Percentiles rank a stretch among this genome's conserved stretches.
Conservation (phyloP, 768 basidiomycete genomes). For the Chalciporus piperatus region DNA sequence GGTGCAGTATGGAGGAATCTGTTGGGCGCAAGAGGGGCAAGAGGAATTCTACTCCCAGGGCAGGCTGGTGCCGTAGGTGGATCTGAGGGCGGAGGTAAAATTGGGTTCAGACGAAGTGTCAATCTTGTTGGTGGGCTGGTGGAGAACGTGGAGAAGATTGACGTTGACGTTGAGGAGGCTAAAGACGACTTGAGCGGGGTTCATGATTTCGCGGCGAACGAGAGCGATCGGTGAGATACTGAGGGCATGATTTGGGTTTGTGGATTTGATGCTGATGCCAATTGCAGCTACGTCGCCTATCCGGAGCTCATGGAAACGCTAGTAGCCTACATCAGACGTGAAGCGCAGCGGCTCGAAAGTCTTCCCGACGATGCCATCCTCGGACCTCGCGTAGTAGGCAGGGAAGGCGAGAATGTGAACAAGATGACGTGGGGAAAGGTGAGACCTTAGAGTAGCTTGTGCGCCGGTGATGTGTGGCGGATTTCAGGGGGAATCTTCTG, state of each 20-base stretch:
- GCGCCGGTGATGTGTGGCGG: not conserved
- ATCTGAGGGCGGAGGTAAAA: not conserved
- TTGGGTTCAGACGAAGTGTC: constrained; percentile 55
- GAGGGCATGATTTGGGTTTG: not conserved
- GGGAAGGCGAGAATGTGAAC: constrained; percentile 32
- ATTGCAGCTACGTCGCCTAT: constrained; percentile 68
- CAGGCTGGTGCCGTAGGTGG: not conserved
- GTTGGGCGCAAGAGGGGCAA: constrained; percentile 79
- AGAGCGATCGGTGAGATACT: constrained; percentile 36
- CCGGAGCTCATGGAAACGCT: constrained; percentile 72
- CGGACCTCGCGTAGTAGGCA: constrained; percentile 32
- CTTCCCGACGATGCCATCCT: constrained; percentile 42
- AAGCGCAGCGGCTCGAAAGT: constrained; percentile 64
- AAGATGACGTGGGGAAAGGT: constrained; percentile 29
- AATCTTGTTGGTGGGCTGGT: constrained; percentile 70
- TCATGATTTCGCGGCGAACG: constrained; percentile 59
- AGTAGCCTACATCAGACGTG: constrained; percentile 67
- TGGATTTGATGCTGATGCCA: not conserved
- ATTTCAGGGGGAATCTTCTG: not conserved
- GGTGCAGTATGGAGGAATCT: constrained; percentile 90
- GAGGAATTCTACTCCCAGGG: constrained; percentile 51
- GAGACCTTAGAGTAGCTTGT: constrained; percentile 11
- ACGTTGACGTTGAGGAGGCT: constrained; percentile 55
- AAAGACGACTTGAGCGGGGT: constrained; percentile 71
- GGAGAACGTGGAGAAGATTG: constrained; percentile 56